Conservation (phyloP, 2,329 filamentous ascomycete species). For the Beauveria varroae region DNA sequence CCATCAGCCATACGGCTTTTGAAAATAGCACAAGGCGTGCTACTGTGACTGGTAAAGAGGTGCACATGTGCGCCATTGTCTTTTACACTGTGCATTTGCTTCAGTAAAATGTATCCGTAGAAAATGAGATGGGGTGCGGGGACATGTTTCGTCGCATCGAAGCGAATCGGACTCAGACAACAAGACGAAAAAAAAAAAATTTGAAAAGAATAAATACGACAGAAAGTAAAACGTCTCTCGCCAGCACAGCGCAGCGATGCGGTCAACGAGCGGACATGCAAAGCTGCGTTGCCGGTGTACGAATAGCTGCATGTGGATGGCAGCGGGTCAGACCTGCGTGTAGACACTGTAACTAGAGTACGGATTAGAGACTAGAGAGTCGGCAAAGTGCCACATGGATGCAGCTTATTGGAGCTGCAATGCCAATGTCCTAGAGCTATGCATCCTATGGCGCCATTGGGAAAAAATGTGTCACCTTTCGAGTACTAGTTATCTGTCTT, state of each 20-base stretch:
- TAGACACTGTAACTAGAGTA: not conserved
- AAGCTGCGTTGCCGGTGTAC: constrained; percentile 3
- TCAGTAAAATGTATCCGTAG: too few species aligned
- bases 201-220: not conserved
- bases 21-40: not conserved
- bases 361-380: too few species aligned
- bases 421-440: not conserved
- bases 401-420: not conserved
- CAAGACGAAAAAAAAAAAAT: not conserved
- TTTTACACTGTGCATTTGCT: not conserved
- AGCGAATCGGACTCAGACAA: not conserved
- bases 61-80: not conserved
- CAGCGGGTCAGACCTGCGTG: not conserved
- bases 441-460: not conserved
- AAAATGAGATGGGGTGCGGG: too few species aligned
- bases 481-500: not conserved
- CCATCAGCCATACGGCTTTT: not conserved
- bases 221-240: not conserved
- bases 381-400: not conserved
- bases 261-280: constrained; percentile 3
- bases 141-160: not conserved
- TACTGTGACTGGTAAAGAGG: not conserved
- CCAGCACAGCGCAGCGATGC: not conserved
- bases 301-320: not conserved
- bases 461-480: not conserved